Evolutionary conservation across 495 filamentous ascomycete species (phyloP), one percentile per base, ranked within the genome.

Genomic region (Penicillium pancosmium): DNA sequence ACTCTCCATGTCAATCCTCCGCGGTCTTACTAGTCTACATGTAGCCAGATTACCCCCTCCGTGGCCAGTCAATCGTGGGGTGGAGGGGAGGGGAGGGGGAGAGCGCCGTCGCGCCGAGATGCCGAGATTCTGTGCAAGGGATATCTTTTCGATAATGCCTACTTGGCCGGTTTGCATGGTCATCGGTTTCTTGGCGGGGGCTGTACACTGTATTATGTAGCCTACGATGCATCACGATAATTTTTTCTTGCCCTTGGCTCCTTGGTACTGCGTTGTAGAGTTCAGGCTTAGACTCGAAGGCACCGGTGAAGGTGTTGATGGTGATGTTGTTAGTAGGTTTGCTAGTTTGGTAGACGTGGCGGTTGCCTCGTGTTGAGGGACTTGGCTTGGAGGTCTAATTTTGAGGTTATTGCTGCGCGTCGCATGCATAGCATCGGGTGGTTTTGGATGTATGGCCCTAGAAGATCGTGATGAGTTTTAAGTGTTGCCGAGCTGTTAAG

Each of bases 121-220:
- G 16, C 41, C 41, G 16, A 44, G 15, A 19, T 19, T 19, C 41
- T 5, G 59, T 46, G 65, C 54, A 65, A 68, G 65, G 59, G 59
- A 18, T n/a, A 12, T 4, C 16, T 44, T 44, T n/a, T 59, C 3
- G 40, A 50, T 60, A 59, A 52, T 55, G 41, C 41, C 41, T 44
- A 44, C 41, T 44, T 44, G 41, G 41, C 44, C 19, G 51, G 51
- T 33, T 43, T 27, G 35, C 35, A 54, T 54, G 34, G 19, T 43
- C 23, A 31, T 47, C 13, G 21, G 38, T 31, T 47, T 23, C 65
- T 68, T 68, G 59, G 62, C 62, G 62, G 65, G 54, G 62, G 59
- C 65, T 59, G 61, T 59, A 59, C 56, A 50, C 44, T 63, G 53
- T 55, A 52, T 31, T 55, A 48, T 52, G 46, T 27, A 27, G 23